phyloP scores from a whole-genome alignment of 2,329 filamentous ascomycete species.

The Juglanconis oblonga region DNA sequence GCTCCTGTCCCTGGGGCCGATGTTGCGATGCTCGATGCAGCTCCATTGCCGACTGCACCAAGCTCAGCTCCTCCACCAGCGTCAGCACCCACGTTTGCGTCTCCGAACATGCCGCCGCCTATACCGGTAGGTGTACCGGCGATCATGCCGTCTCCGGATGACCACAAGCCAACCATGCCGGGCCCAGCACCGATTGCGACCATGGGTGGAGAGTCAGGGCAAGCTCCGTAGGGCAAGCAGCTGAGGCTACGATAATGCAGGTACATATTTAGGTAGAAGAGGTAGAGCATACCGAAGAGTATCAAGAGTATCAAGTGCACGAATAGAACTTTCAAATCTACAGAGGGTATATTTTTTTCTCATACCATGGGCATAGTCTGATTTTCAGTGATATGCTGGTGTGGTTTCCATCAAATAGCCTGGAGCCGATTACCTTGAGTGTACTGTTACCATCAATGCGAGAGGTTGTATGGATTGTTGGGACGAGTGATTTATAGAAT shows the following conservation, averaged over 20 bases:
- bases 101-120: background rate
- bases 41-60: background rate
- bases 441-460: too few relatives aligned
- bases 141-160: conserved; percentile 7
- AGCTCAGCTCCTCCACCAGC: background rate
- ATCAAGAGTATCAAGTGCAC: too few relatives aligned
- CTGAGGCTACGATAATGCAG: background rate
- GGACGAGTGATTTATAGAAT: too few relatives aligned
- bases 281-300: too few relatives aligned
- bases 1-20: background rate
- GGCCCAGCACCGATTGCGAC: background rate
- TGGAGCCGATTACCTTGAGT: too few relatives aligned
- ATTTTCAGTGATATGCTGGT: too few relatives aligned
- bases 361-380: too few relatives aligned
- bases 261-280: background rate
- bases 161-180: background rate
- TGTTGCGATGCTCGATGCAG: background rate
- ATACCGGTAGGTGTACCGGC: conserved; percentile 12
- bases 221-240: background rate
- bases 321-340: too few relatives aligned
- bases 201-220: background rate
- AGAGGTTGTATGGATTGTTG: too few relatives aligned
- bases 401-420: too few relatives aligned
- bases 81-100: background rate
- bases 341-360: too few relatives aligned